Evolutionary conservation across 1,139 yeast species (phyloP).

Genomic region (Scheffersomyces cryptocercus): DNA sequence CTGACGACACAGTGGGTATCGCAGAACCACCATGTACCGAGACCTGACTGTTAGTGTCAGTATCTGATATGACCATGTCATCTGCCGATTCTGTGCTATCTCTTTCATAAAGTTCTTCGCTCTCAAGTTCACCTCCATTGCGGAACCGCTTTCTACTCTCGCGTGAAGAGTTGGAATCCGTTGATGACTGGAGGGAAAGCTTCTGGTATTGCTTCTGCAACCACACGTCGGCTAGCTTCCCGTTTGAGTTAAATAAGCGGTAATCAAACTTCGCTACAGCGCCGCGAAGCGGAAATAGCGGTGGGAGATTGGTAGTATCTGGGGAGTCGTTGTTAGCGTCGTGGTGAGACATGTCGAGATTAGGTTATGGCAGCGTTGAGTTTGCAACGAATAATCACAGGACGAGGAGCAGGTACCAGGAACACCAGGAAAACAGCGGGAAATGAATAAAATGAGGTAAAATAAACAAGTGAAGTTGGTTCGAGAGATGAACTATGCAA

Average conservation of each 20-base stretch:
- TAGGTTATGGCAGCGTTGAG: too few species aligned
- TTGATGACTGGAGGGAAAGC: conserved; percentile 18
- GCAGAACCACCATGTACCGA: conserved; percentile 16
- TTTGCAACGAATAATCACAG: too few species aligned
- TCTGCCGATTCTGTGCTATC: conserved; percentile 32
- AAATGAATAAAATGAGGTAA: too few species aligned
- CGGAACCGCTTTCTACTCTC: conserved; percentile 14
- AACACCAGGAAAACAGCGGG: too few species aligned
- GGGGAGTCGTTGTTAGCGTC: neutral
- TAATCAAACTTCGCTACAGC: conserved; percentile 35
- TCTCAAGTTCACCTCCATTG: conserved; percentile 11
- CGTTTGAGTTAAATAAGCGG: conserved; percentile 31
- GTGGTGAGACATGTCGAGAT: too few species aligned
- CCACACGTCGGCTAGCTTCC: conserved; percentile 37
- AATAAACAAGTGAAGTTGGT: too few species aligned
- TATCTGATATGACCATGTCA: conserved; percentile 39
- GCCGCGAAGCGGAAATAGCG: conserved; percentile 36
- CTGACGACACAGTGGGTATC: conserved; percentile 8
- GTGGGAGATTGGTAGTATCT: conserved; percentile 21
- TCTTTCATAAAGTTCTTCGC: conserved; percentile 4
- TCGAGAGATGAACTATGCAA: too few species aligned
- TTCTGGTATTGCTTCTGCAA: conserved; percentile 34
- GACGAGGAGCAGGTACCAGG: too few species aligned
- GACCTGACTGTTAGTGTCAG: conserved; percentile 30
- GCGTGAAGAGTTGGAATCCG: conserved; percentile 5